Base-by-base conservation (phyloP, 225 moss, liverwort and hornwort genomes). In the Pleurozium schreberi region DNA sequence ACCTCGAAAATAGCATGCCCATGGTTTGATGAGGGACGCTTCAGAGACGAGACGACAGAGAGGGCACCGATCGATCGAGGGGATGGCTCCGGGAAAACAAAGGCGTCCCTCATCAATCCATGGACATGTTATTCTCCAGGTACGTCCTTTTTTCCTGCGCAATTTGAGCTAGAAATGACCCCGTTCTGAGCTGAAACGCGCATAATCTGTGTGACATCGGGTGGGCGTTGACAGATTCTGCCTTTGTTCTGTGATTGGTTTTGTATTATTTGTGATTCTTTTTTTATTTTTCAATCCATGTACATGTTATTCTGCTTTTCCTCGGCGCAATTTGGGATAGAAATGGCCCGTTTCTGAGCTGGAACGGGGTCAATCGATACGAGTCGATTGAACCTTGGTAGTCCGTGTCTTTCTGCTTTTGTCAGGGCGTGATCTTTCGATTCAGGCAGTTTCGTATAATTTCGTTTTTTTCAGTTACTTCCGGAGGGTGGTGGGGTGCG, bases 41-140 rank as follows among this genome's bases (percentile, higher is more conserved):
- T 62, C 36, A 77, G 30, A 40, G 38, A 84, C 43, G 49, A 76
- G 83, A 50, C 47, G 34, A 71, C n/a, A 71, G 84, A 77, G 76
- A 30, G 66, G 28, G 66, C 77, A 79, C 45, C 62, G 50, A 81
- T 84, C 73, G 75, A 68, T 81, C 28, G 68, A 23, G 18, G n/a
- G 28, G 68, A 73, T 60, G 69, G 69, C 88, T 88, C 40, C 60
- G 75, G 15, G 15, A 50, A 60, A n/a, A 79, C 38, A 31, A 75
- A 81, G n/a, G n/a, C 74, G 75, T 38, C 80, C 78, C 53, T 16
- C 78, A 12, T 52, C 82, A 70, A 74, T 86, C 91, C 74, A 93
- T 93, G 91, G 91, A 91, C 75, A 93, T 93, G 93, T 42, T 93
- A 83, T 91, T 91, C 89, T 86, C 93, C 74, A 89, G 93, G 93